Conservation (phyloP, 306 rosid genomes). For the Prinsepia uniflora region DNA sequence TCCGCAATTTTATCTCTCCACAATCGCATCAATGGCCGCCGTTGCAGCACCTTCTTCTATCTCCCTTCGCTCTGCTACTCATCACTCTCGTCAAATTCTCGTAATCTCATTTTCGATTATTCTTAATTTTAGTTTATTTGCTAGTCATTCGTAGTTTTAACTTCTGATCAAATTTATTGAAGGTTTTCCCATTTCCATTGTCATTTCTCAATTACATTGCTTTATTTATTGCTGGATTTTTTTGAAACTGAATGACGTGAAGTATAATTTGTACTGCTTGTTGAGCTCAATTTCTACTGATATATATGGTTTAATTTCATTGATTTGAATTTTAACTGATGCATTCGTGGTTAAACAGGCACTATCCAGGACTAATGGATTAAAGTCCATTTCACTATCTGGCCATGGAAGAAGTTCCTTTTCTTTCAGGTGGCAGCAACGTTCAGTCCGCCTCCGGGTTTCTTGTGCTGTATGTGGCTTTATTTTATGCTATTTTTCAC, state of each 20-base stretch:
- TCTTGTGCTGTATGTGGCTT: conserved; percentile 57
- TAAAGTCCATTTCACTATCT: conserved; percentile 30
- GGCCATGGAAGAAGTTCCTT: conserved; percentile 39
- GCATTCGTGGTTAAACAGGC: conserved; percentile 38
- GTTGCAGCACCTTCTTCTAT: conserved; percentile 30
- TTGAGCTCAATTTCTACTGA: not conserved
- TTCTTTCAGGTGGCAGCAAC: conserved; percentile 31
- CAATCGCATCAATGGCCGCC: conserved; percentile 28
- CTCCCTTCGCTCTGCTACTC: conserved; percentile 34
- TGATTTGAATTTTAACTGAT: conserved; percentile 4
- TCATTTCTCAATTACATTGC: not conserved
- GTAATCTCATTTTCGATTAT: conserved; percentile 18
- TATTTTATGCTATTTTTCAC: conserved; percentile 9
- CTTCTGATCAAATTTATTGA: not conserved
- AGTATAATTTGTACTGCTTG: not conserved
- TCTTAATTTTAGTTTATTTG: not conserved
- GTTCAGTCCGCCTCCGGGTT: conserved; percentile 35
- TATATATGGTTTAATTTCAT: not conserved
- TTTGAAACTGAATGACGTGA: not conserved
- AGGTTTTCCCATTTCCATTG: not conserved
- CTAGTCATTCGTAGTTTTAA: not conserved
- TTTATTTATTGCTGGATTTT: not conserved
- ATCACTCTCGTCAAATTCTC: conserved; percentile 19
- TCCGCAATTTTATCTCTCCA: not conserved
- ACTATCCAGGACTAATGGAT: conserved; percentile 20